Conservation (phyloP, 1,139 yeast genomes). For the Yamadazyma friedrichii region DNA sequence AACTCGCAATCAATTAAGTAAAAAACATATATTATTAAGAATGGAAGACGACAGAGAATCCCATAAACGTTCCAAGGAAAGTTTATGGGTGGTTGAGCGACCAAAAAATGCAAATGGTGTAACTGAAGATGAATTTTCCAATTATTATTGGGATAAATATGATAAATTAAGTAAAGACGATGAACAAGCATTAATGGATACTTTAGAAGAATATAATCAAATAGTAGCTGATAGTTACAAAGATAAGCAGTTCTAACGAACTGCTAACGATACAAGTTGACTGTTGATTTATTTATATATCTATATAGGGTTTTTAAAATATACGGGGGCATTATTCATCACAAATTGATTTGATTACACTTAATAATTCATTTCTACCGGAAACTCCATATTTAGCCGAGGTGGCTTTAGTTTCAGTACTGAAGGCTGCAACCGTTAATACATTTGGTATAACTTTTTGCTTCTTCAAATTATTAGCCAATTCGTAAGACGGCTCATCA, state of each 20-base stretch:
- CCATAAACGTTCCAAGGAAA: constrained; percentile 75
- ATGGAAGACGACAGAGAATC: constrained; percentile 89
- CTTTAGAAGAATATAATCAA: constrained; percentile 54
- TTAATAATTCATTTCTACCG: constrained; percentile 76
- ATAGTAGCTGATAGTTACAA: constrained; percentile 48
- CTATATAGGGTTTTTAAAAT: constrained; percentile 25
- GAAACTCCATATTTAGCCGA: constrained; percentile 68
- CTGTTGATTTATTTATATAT: neutral
- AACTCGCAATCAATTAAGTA: constrained; percentile 30
- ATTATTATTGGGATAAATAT: constrained; percentile 54
- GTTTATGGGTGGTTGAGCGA: constrained; percentile 65
- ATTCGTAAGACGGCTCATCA: constrained; percentile 69
- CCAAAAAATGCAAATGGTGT: constrained; percentile 36
- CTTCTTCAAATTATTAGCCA: constrained; percentile 46
- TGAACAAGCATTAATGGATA: constrained; percentile 37
- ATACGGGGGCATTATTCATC: neutral
- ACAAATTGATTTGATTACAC: constrained; percentile 16
- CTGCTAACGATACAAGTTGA: too few relatives aligned
- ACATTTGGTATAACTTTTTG: constrained; percentile 38
- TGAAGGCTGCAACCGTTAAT: constrained; percentile 61
- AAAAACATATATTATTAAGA: constrained; percentile 61
- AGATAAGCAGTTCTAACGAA: constrained; percentile 22
- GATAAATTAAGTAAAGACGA: constrained; percentile 49
- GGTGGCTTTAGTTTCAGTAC: constrained; percentile 41
- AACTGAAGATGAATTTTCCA: constrained; percentile 57